A percentile compares a stretch with the other conserved stretches of the same genome.
These are phyloP conservation scores for Plasmodium coatneyi DNA, from an alignment of 169 alveolate species.

Conservation along the genomic window DNA sequence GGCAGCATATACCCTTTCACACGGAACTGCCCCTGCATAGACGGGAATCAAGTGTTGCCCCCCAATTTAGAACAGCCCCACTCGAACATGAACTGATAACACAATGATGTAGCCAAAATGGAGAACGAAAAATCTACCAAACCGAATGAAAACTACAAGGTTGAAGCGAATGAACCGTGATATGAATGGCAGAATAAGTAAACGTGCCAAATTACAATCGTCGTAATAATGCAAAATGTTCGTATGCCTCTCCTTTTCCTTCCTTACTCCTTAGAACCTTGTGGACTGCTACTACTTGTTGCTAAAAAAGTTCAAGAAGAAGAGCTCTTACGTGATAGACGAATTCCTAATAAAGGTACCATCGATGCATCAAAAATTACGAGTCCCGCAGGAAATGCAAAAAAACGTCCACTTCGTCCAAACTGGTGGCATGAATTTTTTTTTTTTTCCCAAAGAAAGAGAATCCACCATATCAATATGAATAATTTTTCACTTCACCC, in stretches of 20 bases:
- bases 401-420: not conserved
- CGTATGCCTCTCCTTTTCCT: not conserved
- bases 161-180: not conserved
- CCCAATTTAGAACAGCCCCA: not conserved
- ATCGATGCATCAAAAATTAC: not conserved
- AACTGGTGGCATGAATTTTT: not conserved
- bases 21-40: not conserved
- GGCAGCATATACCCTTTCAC: not conserved
- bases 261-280: slow-evolving; percentile 13
- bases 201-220: not conserved
- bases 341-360: slow-evolving; percentile 65
- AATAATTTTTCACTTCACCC: not conserved
- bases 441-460: not conserved
- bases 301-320: slow-evolving; percentile 52
- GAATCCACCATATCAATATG: not conserved
- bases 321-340: slow-evolving; percentile 62
- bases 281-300: slow-evolving; percentile 62
- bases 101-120: slow-evolving; percentile 1
- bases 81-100: not conserved
- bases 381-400: not conserved
- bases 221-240: not conserved
- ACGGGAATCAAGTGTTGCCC: not conserved
- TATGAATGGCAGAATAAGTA: not conserved
- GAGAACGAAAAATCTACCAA: not conserved
- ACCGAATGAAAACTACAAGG: not conserved